phyloP scores from a whole-genome alignment of 192 early-diverging fungal species.

The Chytriomyces sp. region DNA sequence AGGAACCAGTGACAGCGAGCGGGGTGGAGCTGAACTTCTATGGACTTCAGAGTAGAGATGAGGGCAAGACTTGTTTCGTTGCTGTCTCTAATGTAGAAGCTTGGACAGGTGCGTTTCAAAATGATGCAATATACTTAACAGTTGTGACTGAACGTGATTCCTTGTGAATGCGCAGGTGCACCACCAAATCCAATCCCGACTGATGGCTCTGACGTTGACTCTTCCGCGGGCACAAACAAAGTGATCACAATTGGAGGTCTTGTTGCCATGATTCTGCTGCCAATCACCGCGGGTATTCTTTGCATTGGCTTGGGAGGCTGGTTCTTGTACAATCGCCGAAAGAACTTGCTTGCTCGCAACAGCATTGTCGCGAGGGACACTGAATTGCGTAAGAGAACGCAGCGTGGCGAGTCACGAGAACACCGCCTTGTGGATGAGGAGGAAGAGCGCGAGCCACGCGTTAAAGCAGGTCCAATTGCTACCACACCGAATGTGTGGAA shows the following conservation, averaged over 20 bases:
- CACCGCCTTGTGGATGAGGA: conserved; percentile 20
- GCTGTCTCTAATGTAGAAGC: conserved; percentile 17
- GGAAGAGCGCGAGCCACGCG: not conserved
- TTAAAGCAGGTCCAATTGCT: too few relatives aligned
- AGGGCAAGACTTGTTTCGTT: conserved; percentile 15
- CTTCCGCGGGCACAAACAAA: not conserved
- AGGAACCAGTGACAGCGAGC: conserved; percentile 11
- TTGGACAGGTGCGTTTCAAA: conserved; percentile 26
- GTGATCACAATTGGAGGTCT: not conserved
- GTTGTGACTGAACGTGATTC: not conserved
- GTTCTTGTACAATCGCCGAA: not conserved
- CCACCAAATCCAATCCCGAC: not conserved
- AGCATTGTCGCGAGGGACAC: not conserved
- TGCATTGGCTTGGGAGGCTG: not conserved
- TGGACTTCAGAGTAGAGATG: conserved; percentile 9
- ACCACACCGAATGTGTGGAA: too few relatives aligned
- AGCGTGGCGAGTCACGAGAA: not conserved
- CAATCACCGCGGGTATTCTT: not conserved
- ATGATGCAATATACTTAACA: not conserved
- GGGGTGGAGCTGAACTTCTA: conserved; percentile 10
- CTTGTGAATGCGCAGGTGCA: not conserved
- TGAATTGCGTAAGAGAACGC: not conserved
- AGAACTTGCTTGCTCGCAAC: conserved; percentile 7
- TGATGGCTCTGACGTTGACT: not conserved
- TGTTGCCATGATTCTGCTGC: conserved; percentile 1